A percentile compares a stretch with the other conserved stretches of the same genome.
phyloP scores from a whole-genome alignment of 768 basidiomycete species.

The Suillus brevipes region DNA sequence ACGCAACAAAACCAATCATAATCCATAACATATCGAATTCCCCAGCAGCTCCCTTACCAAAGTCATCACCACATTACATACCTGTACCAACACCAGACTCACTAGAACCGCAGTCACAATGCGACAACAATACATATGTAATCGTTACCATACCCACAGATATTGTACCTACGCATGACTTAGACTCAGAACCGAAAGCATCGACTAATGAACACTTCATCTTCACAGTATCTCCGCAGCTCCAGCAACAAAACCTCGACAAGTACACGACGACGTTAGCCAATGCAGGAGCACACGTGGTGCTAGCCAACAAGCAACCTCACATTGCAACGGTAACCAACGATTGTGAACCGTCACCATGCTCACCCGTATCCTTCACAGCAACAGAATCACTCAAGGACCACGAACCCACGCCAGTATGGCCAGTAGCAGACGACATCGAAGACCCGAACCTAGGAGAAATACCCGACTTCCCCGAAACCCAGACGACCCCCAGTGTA shows the following conservation, averaged over 20 bases:
- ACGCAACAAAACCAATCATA: neutral
- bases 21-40: neutral
- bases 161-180: too few relatives aligned
- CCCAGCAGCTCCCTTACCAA: neutral
- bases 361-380: neutral
- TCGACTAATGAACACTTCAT: neutral
- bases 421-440: accelerated
- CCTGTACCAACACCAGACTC: too few relatives aligned
- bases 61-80: too few relatives aligned
- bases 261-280: neutral
- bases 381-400: neutral
- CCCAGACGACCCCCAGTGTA: too few relatives aligned
- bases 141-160: too few relatives aligned
- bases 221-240: neutral
- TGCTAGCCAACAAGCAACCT: neutral
- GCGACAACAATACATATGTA: too few relatives aligned
- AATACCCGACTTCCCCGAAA: neutral
- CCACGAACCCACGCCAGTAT: too few relatives aligned
- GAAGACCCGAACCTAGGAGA: neutral
- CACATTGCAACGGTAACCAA: neutral
- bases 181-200: neutral
- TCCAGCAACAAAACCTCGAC: too few relatives aligned
- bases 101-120: too few relatives aligned
- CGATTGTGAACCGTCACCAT: neutral
- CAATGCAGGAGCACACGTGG: neutral